These are phyloP conservation scores for Backusella liffmaniae DNA, from an alignment of 192 early-diverging fungal species.

Conservation along the genomic window DNA sequence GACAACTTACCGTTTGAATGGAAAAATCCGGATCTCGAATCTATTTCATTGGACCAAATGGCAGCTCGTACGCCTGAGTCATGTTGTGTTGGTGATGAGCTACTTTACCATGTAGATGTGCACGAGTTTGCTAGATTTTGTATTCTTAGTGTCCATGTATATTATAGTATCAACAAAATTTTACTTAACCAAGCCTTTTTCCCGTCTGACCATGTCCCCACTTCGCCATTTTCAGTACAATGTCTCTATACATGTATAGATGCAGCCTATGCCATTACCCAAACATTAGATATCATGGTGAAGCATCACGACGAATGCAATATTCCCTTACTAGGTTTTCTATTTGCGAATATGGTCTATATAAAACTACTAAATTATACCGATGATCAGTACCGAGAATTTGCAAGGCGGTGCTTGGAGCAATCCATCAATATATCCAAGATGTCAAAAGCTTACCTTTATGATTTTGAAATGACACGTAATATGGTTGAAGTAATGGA, in stretches of 20 bases:
- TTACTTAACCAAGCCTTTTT: conserved; percentile 38
- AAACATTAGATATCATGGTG: conserved; percentile 32
- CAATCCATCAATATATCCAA: conserved; percentile 31
- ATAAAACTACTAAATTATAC: conserved; percentile 31
- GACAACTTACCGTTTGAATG: conserved; percentile 16
- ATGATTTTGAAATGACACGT: conserved; percentile 36
- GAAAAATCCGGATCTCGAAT: conserved; percentile 16
- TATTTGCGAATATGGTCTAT: conserved; percentile 38
- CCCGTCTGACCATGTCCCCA: conserved; percentile 32
- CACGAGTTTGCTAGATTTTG: conserved; percentile 26
- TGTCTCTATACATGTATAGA: conserved; percentile 34
- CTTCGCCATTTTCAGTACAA: conserved; percentile 29
- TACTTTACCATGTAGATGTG: conserved; percentile 16
- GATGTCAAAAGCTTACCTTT: conserved; percentile 27
- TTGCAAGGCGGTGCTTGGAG: conserved; percentile 26
- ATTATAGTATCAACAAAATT: conserved; percentile 40
- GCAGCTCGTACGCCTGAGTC: neutral
- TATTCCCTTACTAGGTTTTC: conserved; percentile 31
- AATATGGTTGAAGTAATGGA: conserved; percentile 35
- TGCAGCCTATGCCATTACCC: conserved; percentile 29
- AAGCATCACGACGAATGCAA: conserved; percentile 35
- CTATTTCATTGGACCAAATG: neutral
- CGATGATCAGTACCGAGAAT: conserved; percentile 23
- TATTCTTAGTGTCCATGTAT: conserved; percentile 29
- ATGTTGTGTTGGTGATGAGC: neutral